Percentiles rank a stretch among this genome's conserved stretches.
These are phyloP conservation scores for Clarireedia sp. DNA, from an alignment of 2,329 filamentous ascomycete species.

Conservation along the genomic window DNA sequence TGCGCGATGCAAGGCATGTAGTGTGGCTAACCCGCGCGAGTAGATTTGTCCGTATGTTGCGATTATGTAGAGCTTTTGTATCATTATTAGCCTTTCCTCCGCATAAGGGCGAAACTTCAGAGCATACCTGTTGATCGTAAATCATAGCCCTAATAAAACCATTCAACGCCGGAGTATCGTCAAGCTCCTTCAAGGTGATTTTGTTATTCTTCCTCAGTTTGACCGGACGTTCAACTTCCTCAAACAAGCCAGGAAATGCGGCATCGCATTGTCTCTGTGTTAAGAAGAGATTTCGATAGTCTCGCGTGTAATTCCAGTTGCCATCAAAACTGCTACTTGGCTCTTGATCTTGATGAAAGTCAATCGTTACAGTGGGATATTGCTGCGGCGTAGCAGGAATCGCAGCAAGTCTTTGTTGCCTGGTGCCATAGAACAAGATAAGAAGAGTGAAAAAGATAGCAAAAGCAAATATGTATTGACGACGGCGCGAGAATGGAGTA, in stretches of 20 bases:
- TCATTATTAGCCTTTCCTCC: neutral
- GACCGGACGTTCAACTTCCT: constrained; percentile 13
- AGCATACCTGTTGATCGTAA: constrained; percentile 7
- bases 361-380: neutral
- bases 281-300: constrained; percentile 5
- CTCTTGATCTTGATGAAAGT: neutral
- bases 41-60: constrained; percentile 4
- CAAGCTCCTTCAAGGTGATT: constrained; percentile 1
- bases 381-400: neutral
- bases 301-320: constrained; percentile 2
- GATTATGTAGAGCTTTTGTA: constrained; percentile 2
- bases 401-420: neutral
- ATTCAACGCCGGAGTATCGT: constrained; percentile 2
- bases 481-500: neutral
- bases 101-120: neutral
- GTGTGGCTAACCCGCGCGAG: constrained; percentile 33
- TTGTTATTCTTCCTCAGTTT: neutral
- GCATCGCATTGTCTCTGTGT: constrained; percentile 9
- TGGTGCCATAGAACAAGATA: neutral
- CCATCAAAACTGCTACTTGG: neutral
- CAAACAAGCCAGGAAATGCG: constrained; percentile 11
- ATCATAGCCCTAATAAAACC: constrained; percentile 8
- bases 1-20: constrained; percentile 45
- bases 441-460: neutral
- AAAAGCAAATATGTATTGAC: neutral